Conservation (phyloP, 2,329 filamentous ascomycete species). For the Sphaerulina populicola region DNA sequence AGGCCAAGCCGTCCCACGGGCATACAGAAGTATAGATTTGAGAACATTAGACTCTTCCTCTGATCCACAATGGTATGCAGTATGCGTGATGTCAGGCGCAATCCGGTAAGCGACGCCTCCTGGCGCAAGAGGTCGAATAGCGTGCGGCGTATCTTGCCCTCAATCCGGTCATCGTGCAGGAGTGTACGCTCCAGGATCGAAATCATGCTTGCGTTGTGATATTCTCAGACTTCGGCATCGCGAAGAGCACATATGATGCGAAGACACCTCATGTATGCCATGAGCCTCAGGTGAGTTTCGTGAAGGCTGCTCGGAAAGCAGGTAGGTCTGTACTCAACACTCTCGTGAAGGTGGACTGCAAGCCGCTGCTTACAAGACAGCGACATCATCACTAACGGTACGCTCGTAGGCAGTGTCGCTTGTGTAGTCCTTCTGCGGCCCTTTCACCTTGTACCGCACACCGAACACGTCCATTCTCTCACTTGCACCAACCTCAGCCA, state of each 20-base stretch:
- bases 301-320: conserved; percentile 1
- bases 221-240: neutral
- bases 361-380: conserved; percentile 10
- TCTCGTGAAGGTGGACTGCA: neutral
- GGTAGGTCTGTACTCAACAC: neutral
- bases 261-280: neutral
- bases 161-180: conserved; percentile 7
- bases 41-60: conserved; percentile 5
- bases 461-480: conserved; percentile 31
- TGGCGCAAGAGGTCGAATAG: conserved; percentile 17
- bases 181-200: conserved; percentile 20
- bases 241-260: neutral
- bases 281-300: neutral
- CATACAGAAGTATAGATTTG: neutral
- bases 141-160: conserved; percentile 5
- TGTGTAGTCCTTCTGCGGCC: conserved; percentile 34
- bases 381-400: conserved; percentile 14
- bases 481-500: conserved; percentile 15
- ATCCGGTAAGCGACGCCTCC: conserved; percentile 8
- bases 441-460: conserved; percentile 33
- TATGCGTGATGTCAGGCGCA: conserved; percentile 17
- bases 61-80: conserved; percentile 2
- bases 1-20: neutral
- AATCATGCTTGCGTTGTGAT: conserved; percentile 10
- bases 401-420: conserved; percentile 33